Conservation (phyloP, 768 basidiomycete genomes). For the Hericium coralloides region DNA sequence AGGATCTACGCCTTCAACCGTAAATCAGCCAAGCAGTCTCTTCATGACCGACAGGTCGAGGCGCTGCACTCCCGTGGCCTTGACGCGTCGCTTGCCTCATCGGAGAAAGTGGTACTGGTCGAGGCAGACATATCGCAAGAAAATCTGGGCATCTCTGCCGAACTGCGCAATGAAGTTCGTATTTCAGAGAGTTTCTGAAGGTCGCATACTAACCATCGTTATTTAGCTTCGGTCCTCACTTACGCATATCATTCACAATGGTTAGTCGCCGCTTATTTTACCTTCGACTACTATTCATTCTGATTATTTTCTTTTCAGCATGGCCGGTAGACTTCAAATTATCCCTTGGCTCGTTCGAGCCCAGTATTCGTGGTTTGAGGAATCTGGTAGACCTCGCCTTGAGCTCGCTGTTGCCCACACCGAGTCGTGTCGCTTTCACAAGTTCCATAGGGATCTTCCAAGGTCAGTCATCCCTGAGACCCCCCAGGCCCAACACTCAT, state of each 20-base stretch:
- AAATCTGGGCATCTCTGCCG: constrained; percentile 1
- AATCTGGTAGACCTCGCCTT: constrained; percentile 9
- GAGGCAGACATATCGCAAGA: constrained; percentile 13
- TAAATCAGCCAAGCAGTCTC: not conserved
- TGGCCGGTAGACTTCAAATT: constrained; percentile 11
- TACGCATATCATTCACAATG: constrained; percentile 16
- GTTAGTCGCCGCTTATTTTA: not conserved
- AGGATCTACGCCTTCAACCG: not conserved
- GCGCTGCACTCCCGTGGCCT: not conserved
- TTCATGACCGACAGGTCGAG: not conserved
- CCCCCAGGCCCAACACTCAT: not conserved
- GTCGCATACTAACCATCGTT: not conserved
- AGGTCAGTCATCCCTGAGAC: not conserved
- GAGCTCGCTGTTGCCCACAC: constrained; percentile 1
- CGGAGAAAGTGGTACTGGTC: constrained; percentile 13
- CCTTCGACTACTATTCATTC: not conserved
- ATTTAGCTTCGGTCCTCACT: constrained; percentile 3
- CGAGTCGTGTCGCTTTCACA: constrained; percentile 1
- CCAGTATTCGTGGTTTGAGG: constrained; percentile 6
- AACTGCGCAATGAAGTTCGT: constrained; percentile 6
- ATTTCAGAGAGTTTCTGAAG: not conserved
- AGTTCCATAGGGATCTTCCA: not conserved
- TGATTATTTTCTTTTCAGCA: not conserved
- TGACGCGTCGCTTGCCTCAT: constrained; percentile 3
- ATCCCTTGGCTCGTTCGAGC: constrained; percentile 8